A percentile compares a stretch with the other conserved stretches of the same genome.
phyloP scores from a whole-genome alignment of 805 yeast genomes.

The Candida xiaguanensis region DNA sequence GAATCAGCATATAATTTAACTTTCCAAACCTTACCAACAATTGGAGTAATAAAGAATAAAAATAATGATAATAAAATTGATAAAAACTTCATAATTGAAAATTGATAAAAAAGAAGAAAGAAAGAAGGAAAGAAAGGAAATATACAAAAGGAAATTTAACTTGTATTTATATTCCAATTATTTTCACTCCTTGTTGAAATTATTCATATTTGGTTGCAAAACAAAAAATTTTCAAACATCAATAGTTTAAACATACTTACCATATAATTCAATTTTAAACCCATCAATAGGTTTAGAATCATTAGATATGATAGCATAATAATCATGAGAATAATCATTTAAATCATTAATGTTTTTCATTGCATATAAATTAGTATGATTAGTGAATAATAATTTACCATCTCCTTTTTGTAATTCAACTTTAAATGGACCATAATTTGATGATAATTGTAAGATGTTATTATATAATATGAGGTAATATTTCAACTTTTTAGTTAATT shows the following conservation, averaged over 20 bases:
- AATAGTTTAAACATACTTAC: not conserved
- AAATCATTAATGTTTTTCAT: slow-evolving; percentile 1
- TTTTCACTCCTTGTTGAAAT: too few species aligned
- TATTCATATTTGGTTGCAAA: slow-evolving; percentile 3
- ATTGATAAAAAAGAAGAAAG: not conserved
- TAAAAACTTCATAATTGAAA: not conserved
- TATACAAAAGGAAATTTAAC: too few species aligned
- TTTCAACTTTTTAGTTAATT: not conserved
- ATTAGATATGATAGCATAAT: not conserved
- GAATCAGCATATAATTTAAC: slow-evolving; percentile 6
- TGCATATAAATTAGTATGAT: slow-evolving; percentile 1
- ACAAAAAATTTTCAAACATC: not conserved
- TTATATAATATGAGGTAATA: not conserved
- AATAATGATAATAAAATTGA: slow-evolving; percentile 1
- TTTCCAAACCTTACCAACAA: slow-evolving; percentile 2
- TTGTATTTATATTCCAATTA: too few species aligned
- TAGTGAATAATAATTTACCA: not conserved
- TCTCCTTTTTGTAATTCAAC: not conserved
- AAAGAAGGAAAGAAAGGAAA: too few species aligned
- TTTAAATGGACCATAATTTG: not conserved
- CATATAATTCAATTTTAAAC: not conserved
- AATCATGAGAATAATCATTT: not conserved
- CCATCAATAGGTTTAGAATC: not conserved
- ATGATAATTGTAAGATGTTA: slow-evolving; percentile 1
- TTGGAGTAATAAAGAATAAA: slow-evolving; percentile 1